phyloP scores from a whole-genome alignment of 805 yeast genomes.

The Jamesozyma spencerorum region DNA sequence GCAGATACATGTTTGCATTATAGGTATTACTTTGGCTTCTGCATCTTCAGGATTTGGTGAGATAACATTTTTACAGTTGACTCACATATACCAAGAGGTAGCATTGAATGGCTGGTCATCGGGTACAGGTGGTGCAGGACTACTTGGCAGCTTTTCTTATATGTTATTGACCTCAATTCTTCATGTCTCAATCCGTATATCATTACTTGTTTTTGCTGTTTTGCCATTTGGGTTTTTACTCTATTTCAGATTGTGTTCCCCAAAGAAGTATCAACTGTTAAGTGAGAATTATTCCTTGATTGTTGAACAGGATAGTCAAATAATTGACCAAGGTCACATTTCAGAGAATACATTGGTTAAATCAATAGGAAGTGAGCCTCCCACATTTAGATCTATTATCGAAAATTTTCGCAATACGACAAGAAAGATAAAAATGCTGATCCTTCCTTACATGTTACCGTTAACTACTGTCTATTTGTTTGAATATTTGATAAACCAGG shows the following conservation, averaged over 20 bases:
- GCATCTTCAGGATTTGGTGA: conserved; percentile 86
- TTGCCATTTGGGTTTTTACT: conserved; percentile 46
- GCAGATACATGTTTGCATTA: conserved; percentile 30
- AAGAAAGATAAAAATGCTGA: conserved; percentile 33
- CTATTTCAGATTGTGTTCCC: conserved; percentile 24
- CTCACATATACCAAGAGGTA: conserved; percentile 58
- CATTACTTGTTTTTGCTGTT: conserved; percentile 50
- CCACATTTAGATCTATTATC: not conserved
- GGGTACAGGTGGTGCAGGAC: conserved; percentile 95
- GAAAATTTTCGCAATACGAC: conserved; percentile 25
- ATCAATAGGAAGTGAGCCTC: not conserved
- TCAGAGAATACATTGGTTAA: not conserved
- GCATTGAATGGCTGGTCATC: conserved; percentile 81
- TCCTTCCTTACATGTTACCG: conserved; percentile 74
- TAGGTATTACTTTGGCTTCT: conserved; percentile 75
- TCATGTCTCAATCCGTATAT: conserved; percentile 41
- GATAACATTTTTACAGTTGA: conserved; percentile 74
- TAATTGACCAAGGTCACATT: not conserved
- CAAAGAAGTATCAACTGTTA: not conserved
- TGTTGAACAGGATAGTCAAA: not conserved
- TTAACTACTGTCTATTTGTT: conserved; percentile 72
- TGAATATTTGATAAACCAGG: conserved; percentile 87
- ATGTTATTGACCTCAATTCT: conserved; percentile 64
- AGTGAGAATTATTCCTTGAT: not conserved
- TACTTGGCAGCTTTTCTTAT: conserved; percentile 68